Evolutionary conservation across 352 stramenopile genomes (phyloP), one percentile per base, ranked within the genome.

Genomic region (Globisporangium polare): DNA sequence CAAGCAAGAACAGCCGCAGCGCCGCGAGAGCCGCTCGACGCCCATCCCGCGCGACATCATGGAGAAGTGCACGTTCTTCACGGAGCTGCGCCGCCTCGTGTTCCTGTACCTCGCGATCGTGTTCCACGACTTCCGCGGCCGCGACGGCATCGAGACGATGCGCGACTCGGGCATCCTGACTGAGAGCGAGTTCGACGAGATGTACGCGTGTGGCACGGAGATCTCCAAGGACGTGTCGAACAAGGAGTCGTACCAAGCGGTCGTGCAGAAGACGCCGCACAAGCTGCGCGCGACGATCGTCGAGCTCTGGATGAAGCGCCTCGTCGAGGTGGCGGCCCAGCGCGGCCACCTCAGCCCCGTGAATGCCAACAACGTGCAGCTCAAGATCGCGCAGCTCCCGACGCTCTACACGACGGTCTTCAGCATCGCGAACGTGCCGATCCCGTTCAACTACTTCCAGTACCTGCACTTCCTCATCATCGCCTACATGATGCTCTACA

Each of bases 361-460:
- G 35, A 90, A 89, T 60, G 66, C 82, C 3, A 88, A 79, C 59
- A 74, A 61, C 35, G 59, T 92, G 33, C 82, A 92, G 58, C 50
- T 78, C 7, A 90, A 90, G 63, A 74, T 94, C 20, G 68, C 84
- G 26, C 73, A 81, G 60, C 70, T 94, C 6, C 79, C 83, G 13
- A 77, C 75, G 31, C 69, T 93, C 10, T 93, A 91, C 64, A 91
- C 84, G 26, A 90, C 82, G 0, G 77, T 94, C 39, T 94, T 89
- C 67, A 91, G 87, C 63, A 92, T 94, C 59, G 82, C 85, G 29
- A 92, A 94, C 59, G 80, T 92, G 10, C 84, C 84, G 18, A 94
- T 94, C 57, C 84, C 85, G 27, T 92, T 94, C 75, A 90, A 90
- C 72, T 94, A 94, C 63, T 90, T 88, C 72, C 85, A 92, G 64